Evolutionary conservation across 345 rosid species (phyloP), one percentile per base, ranked within the genome.

Genomic region (Pistacia integerrima): DNA sequence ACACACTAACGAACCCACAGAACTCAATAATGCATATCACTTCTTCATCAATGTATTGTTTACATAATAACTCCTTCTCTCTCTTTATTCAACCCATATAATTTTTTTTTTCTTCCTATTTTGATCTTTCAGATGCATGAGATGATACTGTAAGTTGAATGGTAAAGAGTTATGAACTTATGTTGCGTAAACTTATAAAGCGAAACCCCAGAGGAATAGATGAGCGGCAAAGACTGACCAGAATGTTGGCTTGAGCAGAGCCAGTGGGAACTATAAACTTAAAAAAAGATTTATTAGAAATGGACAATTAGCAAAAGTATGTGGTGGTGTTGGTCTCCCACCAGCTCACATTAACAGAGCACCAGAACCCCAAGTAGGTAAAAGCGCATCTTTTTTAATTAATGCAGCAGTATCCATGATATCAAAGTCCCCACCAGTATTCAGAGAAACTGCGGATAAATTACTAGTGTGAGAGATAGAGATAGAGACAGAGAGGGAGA

Each of bases 271-370:
- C 64, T 30, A 65, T 36, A 63, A 54, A 38, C 58, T 33, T 33
- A 30, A 46, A 46, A 61, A 30, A 73, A 73, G 58, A 36, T 11
- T 20, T 9, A 18, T 7, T 7, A 51, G 76, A 79, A 64, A 14
- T 25, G 48, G 63, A 66, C 79, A 80, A 76, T 41, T 11, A 17
- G 14, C 65, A 66, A 1, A 4, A 17, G 55, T 70, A 60, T 67
- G 66, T 60, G 41, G 70, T 35, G 55, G 66, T 16, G 38, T 70
- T 73, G 74, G 80, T 63, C 83, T 80, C 77, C 71, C 67, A 68
- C 68, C 48, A 25, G 77, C 78, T 81, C 63, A 62, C 71, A 62
- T 44, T 62, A 14, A 69, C 80, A 72, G 55, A 41, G 69, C 76
- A 54, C 74, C 52, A 54, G 52, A 72, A 76, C 64, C 62, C 67